Conservation (phyloP, 139 green algal genomes). For the Edaphochlamys debaryana region DNA sequence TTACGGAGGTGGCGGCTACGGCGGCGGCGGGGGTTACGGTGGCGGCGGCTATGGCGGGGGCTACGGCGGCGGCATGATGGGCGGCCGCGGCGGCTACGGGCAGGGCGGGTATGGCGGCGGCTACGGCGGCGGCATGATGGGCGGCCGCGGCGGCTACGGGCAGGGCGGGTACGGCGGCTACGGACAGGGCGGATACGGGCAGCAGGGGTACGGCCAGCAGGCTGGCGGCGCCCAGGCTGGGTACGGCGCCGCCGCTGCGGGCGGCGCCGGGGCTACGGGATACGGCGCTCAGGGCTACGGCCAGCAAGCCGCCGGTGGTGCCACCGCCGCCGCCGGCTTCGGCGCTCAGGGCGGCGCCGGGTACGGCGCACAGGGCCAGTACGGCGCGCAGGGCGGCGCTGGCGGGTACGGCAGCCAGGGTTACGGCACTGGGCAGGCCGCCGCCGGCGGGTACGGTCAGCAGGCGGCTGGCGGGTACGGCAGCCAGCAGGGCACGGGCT, state of each 20-base stretch:
- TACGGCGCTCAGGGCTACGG: background rate
- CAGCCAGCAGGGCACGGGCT: background rate
- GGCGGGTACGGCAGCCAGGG: background rate
- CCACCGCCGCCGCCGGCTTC: background rate
- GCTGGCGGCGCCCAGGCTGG: slow-evolving; percentile 9
- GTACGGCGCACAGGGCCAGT: background rate
- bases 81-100: slow-evolving; percentile 10
- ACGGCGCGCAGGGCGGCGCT: background rate
- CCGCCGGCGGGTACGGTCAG: background rate
- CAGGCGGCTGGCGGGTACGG: background rate
- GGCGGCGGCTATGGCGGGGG: slow-evolving; percentile 12
- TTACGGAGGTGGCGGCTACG: slow-evolving; percentile 10
- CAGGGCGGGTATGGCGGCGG: slow-evolving; percentile 9
- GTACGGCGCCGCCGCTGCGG: background rate
- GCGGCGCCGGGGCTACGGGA: background rate
- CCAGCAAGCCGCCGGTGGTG: too few species aligned
- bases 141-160: background rate
- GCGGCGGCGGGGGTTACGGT: background rate
- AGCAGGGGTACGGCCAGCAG: slow-evolving; percentile 12
- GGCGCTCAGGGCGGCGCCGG: background rate
- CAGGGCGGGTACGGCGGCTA: background rate
- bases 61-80: slow-evolving; percentile 17
- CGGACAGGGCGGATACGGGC: background rate
- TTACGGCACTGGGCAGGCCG: too few species aligned
- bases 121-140: background rate